These are phyloP conservation scores for Rhizoclosmatium globosum DNA, from an alignment of 192 early-diverging fungal species.

Conservation along the genomic window DNA sequence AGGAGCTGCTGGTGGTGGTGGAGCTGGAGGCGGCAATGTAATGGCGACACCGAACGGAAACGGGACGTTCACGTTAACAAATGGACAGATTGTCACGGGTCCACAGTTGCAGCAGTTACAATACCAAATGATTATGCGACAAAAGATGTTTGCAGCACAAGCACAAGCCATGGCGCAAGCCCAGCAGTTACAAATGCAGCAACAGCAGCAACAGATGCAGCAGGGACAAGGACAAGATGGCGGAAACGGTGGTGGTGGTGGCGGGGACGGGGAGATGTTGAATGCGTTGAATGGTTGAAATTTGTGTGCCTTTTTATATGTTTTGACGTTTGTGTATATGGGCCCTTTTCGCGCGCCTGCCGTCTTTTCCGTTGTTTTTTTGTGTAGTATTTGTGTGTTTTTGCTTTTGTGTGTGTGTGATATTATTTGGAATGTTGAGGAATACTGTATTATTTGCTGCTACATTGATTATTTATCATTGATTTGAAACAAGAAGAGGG, in stretches of 20 bases:
- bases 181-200: conserved; percentile 16
- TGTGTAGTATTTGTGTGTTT: not conserved
- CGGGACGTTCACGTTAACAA: conserved; percentile 6
- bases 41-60: not conserved
- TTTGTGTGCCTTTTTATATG: not conserved
- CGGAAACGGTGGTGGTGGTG: conserved; percentile 3
- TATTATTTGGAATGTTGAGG: not conserved
- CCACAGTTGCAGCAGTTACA: conserved; percentile 11
- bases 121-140: not conserved
- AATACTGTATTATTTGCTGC: not conserved
- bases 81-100: conserved; percentile 3
- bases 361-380: not conserved
- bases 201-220: conserved; percentile 21
- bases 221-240: conserved; percentile 2
- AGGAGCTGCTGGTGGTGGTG: conserved; percentile 3
- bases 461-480: no score
- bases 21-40: not conserved
- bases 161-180: not conserved
- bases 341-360: not conserved
- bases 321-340: not conserved
- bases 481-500: not conserved
- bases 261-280: not conserved
- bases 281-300: conserved; percentile 7
- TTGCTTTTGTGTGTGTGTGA: not conserved
- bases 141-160: not conserved